Conservation (phyloP, 164 flowering plant species). For the Magnolia kwangsiensis region DNA sequence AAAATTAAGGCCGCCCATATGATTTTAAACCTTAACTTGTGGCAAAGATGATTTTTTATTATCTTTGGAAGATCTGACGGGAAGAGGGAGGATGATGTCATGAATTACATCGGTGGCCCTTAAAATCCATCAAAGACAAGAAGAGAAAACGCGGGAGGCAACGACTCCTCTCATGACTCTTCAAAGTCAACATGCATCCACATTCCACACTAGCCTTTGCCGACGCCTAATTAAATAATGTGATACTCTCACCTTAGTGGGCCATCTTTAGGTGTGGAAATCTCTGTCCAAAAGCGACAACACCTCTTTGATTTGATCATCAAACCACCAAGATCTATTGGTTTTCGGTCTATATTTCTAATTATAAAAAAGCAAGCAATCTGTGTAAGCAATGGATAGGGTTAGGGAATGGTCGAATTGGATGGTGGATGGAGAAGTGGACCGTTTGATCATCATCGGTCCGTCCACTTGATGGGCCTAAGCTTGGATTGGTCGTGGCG, state of each 20-base stretch:
- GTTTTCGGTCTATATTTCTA: neutral
- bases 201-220: neutral
- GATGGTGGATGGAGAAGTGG: neutral
- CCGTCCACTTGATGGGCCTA: neutral
- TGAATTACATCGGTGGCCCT: neutral
- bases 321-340: neutral
- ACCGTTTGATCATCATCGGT: neutral
- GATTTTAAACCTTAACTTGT: too few species aligned
- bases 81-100: too few species aligned
- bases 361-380: neutral
- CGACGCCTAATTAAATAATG: neutral
- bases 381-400: neutral
- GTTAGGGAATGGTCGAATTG: neutral
- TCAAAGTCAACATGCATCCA: neutral
- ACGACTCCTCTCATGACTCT: neutral
- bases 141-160: neutral
- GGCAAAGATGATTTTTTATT: too few species aligned
- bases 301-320: neutral
- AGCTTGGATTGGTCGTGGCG: too few species aligned
- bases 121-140: neutral
- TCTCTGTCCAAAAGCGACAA: neutral
- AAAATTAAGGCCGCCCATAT: too few species aligned
- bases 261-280: neutral
- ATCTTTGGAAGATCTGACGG: too few species aligned
- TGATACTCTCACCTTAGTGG: neutral